Evolutionary conservation across 495 filamentous ascomycete genomes (phyloP).

Genomic region (Neurospora hispaniola): DNA sequence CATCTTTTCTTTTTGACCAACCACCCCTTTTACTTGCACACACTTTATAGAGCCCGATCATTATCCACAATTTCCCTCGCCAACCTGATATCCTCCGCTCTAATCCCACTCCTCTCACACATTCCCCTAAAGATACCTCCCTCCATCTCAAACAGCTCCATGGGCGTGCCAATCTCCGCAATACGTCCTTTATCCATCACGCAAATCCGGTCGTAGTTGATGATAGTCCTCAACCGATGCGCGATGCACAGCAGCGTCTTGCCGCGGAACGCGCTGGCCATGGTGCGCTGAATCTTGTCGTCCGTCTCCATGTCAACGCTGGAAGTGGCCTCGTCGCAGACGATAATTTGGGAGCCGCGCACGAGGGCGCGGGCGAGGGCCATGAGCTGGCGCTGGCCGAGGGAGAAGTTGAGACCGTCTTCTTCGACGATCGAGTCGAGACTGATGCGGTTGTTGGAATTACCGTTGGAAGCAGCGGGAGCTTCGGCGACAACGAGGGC

Average conservation of each 20-base stretch:
- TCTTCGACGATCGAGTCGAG: slow-evolving; percentile 84
- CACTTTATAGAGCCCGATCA: not conserved
- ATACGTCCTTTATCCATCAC: slow-evolving; percentile 89
- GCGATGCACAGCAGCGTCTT: slow-evolving; percentile 91
- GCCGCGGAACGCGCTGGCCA: slow-evolving; percentile 75
- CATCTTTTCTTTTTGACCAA: not conserved
- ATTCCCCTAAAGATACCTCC: slow-evolving; percentile 77
- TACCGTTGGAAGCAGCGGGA: not conserved
- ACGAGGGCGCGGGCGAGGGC: slow-evolving; percentile 86
- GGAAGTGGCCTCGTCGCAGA: slow-evolving; percentile 92
- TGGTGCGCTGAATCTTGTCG: slow-evolving; percentile 86
- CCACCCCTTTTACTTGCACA: not conserved
- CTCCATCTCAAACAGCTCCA: slow-evolving; percentile 48
- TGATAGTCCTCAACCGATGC: slow-evolving; percentile 83
- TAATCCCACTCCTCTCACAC: slow-evolving; percentile 86
- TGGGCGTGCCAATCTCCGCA: slow-evolving; percentile 72
- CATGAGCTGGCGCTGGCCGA: slow-evolving; percentile 96
- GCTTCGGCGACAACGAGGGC: not conserved
- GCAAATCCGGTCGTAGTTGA: slow-evolving; percentile 89
- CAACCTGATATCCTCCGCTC: slow-evolving; percentile 54
- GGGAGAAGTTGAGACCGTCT: slow-evolving; percentile 88
- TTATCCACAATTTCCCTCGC: slow-evolving; percentile 15
- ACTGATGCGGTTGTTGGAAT: slow-evolving; percentile 46
- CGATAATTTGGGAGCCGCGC: slow-evolving; percentile 76
- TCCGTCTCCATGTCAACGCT: slow-evolving; percentile 95